These are phyloP conservation scores for Parietaria judaica DNA, from an alignment of 306 rosid species.

Conservation along the genomic window DNA sequence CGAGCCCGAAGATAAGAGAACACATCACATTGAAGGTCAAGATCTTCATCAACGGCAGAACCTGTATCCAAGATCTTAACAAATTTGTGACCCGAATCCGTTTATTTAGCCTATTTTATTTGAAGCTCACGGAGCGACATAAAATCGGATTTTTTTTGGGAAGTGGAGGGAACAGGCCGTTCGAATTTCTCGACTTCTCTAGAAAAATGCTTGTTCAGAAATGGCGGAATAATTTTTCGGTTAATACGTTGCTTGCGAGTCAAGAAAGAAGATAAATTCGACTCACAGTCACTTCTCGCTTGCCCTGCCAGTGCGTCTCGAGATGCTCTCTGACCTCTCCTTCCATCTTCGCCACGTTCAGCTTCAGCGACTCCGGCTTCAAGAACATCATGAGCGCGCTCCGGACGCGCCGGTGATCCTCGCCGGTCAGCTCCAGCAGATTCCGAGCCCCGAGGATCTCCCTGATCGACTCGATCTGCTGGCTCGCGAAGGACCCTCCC, in stretches of 20 bases:
- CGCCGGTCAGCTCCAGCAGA: conserved; percentile 37
- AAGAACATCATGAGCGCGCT: conserved; percentile 53
- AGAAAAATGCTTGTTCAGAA: neutral
- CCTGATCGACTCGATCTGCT: conserved; percentile 39
- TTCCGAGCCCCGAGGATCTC: conserved; percentile 47
- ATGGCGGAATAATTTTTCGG: neutral
- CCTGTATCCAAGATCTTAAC: conserved; percentile 25
- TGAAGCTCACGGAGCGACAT: too few species aligned
- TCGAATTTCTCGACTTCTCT: too few species aligned
- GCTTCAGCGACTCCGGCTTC: conserved; percentile 68
- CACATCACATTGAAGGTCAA: conserved; percentile 71
- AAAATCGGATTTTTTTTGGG: too few species aligned
- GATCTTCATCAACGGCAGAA: conserved; percentile 58
- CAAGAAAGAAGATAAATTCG: neutral
- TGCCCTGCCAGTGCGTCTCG: conserved; percentile 61
- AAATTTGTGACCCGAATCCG: too few species aligned
- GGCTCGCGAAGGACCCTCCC: conserved; percentile 16
- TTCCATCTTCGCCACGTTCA: conserved; percentile 53
- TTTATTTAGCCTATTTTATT: too few species aligned
- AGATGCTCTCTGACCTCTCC: conserved; percentile 48
- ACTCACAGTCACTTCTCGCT: conserved; percentile 42
- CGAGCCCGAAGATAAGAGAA: conserved; percentile 57
- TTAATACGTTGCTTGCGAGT: neutral
- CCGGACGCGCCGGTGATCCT: conserved; percentile 65
- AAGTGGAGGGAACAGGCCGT: too few species aligned